A percentile compares a stretch with the other conserved stretches of the same genome.
Conservation (phyloP, 495 filamentous ascomycete species). For the Jackrogersella minutella region DNA sequence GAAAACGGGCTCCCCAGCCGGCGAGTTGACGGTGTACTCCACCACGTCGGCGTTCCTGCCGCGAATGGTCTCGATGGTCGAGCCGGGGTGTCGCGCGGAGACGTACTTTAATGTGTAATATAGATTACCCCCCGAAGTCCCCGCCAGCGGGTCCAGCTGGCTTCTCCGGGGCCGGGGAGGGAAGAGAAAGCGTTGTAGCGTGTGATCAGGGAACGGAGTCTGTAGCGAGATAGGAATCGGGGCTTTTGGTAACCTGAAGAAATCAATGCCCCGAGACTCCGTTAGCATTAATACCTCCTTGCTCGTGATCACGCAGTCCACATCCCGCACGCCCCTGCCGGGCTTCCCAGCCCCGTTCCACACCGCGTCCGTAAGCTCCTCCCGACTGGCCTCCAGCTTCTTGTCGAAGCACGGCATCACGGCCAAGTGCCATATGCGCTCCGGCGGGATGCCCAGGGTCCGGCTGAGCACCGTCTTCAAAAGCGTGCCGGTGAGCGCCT, state of each 20-base stretch:
- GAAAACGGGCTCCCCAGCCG: slow-evolving; percentile 67
- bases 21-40: slow-evolving; percentile 73
- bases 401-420: slow-evolving; percentile 99
- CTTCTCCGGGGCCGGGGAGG: slow-evolving; percentile 44
- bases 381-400: slow-evolving; percentile 93
- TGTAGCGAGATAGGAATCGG: slow-evolving; percentile 48
- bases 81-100: slow-evolving; percentile 71
- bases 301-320: slow-evolving; percentile 96
- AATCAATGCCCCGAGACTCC: slow-evolving; percentile 74
- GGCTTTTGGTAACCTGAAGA: slow-evolving; percentile 70
- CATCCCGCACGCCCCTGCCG: slow-evolving; percentile 74
- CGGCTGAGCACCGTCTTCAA: slow-evolving; percentile 83
- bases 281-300: slow-evolving; percentile 91
- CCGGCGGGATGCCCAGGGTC: slow-evolving; percentile 71
- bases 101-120: slow-evolving; percentile 79
- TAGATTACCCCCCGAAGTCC: slow-evolving; percentile 90
- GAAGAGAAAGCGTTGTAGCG: slow-evolving; percentile 76
- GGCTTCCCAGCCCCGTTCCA: slow-evolving; percentile 65
- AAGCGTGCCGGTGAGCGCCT: slow-evolving; percentile 88
- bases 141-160: slow-evolving; percentile 53
- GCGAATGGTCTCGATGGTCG: slow-evolving; percentile 69
- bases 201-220: slow-evolving; percentile 71
- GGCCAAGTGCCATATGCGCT: slow-evolving; percentile 90
- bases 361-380: slow-evolving; percentile 83
- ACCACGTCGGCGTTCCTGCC: slow-evolving; percentile 91